phyloP scores from a whole-genome alignment of 2,329 filamentous ascomycete genomes.

The Colletotrichum sublineola region DNA sequence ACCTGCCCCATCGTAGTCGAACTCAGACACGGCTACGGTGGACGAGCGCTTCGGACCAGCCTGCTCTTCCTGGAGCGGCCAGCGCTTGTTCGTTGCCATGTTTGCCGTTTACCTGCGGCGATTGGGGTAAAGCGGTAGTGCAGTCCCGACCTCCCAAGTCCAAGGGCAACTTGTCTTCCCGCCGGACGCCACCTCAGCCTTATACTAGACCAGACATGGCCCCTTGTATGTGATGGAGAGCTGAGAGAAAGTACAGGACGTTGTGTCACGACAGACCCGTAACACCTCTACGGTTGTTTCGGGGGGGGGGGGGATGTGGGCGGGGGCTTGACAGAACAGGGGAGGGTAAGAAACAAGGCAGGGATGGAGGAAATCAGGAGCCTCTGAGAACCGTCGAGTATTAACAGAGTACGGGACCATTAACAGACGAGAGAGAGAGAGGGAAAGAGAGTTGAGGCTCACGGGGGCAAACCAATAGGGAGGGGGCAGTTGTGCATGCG shows the following conservation, averaged over 20 bases:
- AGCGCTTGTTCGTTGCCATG: conserved; percentile 34
- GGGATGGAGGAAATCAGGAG: not conserved
- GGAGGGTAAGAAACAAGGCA: not conserved
- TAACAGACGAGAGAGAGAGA: not conserved
- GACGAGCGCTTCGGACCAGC: conserved; percentile 21
- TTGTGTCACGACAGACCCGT: not conserved
- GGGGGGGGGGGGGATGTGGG: not conserved
- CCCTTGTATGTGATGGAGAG: conserved; percentile 6
- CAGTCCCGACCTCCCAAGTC: conserved; percentile 16
- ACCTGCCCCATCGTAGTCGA: not conserved
- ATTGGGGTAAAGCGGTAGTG: conserved; percentile 12
- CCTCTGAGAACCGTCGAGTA: too few species aligned
- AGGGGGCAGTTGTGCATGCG: conserved; percentile 1
- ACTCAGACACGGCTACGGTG: conserved; percentile 14
- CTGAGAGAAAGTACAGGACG: not conserved
- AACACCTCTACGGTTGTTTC: not conserved
- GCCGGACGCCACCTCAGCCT: conserved; percentile 17
- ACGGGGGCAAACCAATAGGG: not conserved
- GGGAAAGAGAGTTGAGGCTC: not conserved
- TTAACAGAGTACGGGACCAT: not conserved
- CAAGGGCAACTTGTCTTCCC: not conserved
- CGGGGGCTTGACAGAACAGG: not conserved
- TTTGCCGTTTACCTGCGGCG: not conserved
- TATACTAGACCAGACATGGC: conserved; percentile 18
- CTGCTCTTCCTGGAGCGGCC: conserved; percentile 38